phyloP scores from a whole-genome alignment of 2,329 filamentous ascomycete species.

The Nemania sp. region DNA sequence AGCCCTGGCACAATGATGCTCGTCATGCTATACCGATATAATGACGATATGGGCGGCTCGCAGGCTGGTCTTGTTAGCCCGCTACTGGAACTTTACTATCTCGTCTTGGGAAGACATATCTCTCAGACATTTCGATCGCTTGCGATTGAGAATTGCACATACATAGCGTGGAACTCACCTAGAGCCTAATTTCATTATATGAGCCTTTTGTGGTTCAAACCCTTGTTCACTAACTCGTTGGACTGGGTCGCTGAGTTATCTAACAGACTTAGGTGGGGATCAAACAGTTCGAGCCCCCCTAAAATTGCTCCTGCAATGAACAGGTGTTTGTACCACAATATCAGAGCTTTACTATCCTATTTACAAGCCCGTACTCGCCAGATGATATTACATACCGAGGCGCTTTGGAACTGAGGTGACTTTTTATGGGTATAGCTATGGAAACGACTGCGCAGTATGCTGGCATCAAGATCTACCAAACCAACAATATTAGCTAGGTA shows the following conservation, averaged over 20 bases:
- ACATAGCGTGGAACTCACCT: constrained; percentile 14
- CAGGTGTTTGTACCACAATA: constrained; percentile 7
- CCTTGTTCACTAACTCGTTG: not conserved
- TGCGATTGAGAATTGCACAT: constrained; percentile 3
- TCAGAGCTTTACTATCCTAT: not conserved
- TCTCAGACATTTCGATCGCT: not conserved
- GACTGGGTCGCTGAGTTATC: not conserved
- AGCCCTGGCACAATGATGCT: not conserved
- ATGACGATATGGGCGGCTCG: not conserved
- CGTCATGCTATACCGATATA: not conserved
- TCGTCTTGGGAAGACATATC: not conserved
- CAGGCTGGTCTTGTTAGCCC: constrained; percentile 8
- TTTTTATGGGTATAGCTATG: constrained; percentile 4
- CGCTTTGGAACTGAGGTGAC: not conserved
- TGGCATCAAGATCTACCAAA: constrained; percentile 16
- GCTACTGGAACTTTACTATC: not conserved
- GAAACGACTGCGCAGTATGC: not conserved
- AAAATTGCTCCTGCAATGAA: not conserved
- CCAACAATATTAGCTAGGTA: constrained; percentile 1
- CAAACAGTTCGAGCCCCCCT: not conserved
- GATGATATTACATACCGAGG: not conserved
- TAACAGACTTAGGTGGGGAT: not conserved
- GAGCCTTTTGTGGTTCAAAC: constrained; percentile 2
- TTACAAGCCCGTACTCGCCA: not conserved
- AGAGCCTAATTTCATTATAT: constrained; percentile 4